Percentiles rank a stretch among this genome's conserved stretches.
phyloP scores from a whole-genome alignment of 768 basidiomycete species.

The Sarcomyxa edulis region DNA sequence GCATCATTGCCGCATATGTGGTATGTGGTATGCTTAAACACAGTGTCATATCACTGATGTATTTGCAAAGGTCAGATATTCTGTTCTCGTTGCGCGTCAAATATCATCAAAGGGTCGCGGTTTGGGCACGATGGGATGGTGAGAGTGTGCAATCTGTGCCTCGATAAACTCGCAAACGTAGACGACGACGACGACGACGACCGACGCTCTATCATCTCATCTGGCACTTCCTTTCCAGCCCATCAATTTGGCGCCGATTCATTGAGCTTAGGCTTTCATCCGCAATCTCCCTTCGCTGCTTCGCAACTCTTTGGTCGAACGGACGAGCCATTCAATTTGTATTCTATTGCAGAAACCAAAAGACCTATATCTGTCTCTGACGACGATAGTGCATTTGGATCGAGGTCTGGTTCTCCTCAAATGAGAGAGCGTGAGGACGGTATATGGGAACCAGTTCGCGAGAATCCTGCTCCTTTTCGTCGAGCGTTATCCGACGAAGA shows the following conservation, averaged over 20 bases:
- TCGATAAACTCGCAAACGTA: slow-evolving; percentile 86
- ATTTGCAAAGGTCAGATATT: slow-evolving; percentile 80
- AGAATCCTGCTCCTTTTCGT: slow-evolving; percentile 71
- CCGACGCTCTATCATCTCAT: slow-evolving; percentile 73
- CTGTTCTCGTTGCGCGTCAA: slow-evolving; percentile 94
- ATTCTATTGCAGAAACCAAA: slow-evolving; percentile 77
- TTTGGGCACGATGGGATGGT: slow-evolving; percentile 96
- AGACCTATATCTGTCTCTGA: slow-evolving; percentile 43
- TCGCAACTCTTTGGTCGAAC: slow-evolving; percentile 77
- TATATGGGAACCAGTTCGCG: slow-evolving; percentile 41
- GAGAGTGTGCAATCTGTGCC: slow-evolving; percentile 91
- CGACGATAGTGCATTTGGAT: slow-evolving; percentile 48
- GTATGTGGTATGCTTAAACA: slow-evolving; percentile 28
- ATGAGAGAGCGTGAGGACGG: slow-evolving; percentile 35
- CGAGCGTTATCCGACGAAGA: slow-evolving; percentile 74
- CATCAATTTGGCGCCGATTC: slow-evolving; percentile 63
- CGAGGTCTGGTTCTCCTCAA: slow-evolving; percentile 46
- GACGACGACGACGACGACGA: slow-evolving; percentile 91
- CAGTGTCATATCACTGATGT: slow-evolving; percentile 2
- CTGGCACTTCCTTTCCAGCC: slow-evolving; percentile 65
- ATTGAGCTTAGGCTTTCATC: slow-evolving; percentile 34
- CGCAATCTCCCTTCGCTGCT: slow-evolving; percentile 85
- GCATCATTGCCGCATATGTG: slow-evolving; percentile 97
- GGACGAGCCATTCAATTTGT: slow-evolving; percentile 76
- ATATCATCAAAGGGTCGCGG: slow-evolving; percentile 89